phyloP scores from a whole-genome alignment of 371 early-diverging fungal species.

The Parasitella parasitica region DNA sequence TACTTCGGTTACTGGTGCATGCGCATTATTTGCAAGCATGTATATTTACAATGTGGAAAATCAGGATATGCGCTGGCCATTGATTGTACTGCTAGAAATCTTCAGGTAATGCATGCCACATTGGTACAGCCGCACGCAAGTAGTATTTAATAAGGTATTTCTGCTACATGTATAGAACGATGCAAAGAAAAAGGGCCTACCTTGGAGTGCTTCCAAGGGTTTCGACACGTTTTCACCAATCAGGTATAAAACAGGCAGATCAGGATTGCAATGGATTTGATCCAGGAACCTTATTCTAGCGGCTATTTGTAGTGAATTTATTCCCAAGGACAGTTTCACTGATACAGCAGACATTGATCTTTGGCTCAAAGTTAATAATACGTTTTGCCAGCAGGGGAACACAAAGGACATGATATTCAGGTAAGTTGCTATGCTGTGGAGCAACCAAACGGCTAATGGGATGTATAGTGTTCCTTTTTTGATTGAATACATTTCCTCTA shows the following conservation, averaged over 20 bases:
- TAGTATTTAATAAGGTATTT: not conserved
- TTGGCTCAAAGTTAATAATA: conserved; percentile 83
- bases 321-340: conserved; percentile 68
- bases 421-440: conserved; percentile 48
- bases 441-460: not conserved
- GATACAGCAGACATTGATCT: conserved; percentile 78
- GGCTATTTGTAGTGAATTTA: conserved; percentile 63
- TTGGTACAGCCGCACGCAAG: not conserved
- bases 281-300: not conserved
- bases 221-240: conserved; percentile 95
- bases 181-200: conserved; percentile 83
- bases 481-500: conserved; percentile 74
- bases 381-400: conserved; percentile 76
- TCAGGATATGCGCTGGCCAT: conserved; percentile 87
- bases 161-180: conserved; percentile 66
- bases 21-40: not conserved
- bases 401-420: conserved; percentile 93
- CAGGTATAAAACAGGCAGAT: conserved; percentile 38
- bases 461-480: conserved; percentile 64
- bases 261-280: not conserved
- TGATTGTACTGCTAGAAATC: conserved; percentile 90
- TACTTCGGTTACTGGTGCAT: not conserved
- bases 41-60: not conserved
- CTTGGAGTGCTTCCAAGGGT: conserved; percentile 95
- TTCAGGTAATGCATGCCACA: conserved; percentile 69